Evolutionary conservation across 2,329 filamentous ascomycete genomes (phyloP), one percentile per base, ranked within the genome.

Genomic region (Daldinia eschscholtzii): DNA sequence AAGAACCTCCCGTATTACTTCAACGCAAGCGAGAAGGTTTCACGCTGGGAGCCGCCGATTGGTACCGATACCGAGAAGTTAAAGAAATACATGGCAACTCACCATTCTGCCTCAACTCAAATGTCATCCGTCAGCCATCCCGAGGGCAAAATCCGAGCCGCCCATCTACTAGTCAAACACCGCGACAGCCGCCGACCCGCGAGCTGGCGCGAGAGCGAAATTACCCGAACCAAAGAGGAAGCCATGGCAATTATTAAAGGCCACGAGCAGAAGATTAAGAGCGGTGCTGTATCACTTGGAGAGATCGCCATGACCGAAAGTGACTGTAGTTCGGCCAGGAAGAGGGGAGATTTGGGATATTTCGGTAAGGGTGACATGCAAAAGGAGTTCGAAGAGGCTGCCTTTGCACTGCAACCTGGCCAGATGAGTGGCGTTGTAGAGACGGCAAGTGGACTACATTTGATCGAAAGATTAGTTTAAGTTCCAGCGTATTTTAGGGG

Each of bases 1-100:
- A 98, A 98, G 86, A 97, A 97, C 83, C 91, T 98, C 39, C 96
- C 96, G 41, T 99, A 99, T 86, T 99, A 98, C 86, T 98, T 98
- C 91, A 97, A 98, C 83, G 85, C 91, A 52, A 84, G 83, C 74
- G 93, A 93, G 71, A 95, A 94, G 80, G 90, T 93, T 79, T 98
- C 96, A 71, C 89, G 93, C 82, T 99, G 96, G 96, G 96, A 98
- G 79, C 95, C 96, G 2, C 96, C 96, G 7, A 80, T 88, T 50
- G 93, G 91, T 72, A 96, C 94, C 75, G 93, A 99, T 82, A 92
- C 92, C 65, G 94, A 98, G 75, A 93, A 92, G 83, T 89, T 99
- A 72, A 98, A 98, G 86, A 81, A 89, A 70, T 98, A 97, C 85
- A 98, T 99, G 94, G 93, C 92, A 41, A 86, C 88, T 75, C 88